Evolutionary conservation across 2,329 filamentous ascomycete genomes (phyloP).

Genomic region (Pestalotiopsis sp.): DNA sequence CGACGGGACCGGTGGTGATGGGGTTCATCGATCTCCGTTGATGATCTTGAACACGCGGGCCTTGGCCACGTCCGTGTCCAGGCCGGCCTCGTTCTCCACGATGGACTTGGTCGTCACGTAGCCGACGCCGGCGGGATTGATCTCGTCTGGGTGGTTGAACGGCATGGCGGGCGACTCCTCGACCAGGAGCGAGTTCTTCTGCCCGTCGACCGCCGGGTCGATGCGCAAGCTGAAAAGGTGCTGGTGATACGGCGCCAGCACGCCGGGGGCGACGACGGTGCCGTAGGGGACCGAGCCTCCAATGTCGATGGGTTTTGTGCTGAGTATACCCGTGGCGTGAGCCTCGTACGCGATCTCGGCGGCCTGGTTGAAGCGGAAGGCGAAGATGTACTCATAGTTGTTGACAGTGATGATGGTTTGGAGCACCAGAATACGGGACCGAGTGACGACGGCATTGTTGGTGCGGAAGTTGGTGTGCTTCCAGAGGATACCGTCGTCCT

Average conservation of each 20-base stretch:
- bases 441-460: slow-evolving; percentile 58
- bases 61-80: slow-evolving; percentile 50
- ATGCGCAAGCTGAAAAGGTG: slow-evolving; percentile 65
- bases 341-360: slow-evolving; percentile 62
- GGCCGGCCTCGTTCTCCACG: slow-evolving; percentile 41
- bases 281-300: slow-evolving; percentile 56
- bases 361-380: slow-evolving; percentile 63
- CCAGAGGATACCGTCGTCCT: slow-evolving; percentile 69
- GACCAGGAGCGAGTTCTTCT: slow-evolving; percentile 26
- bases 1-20: slow-evolving; percentile 47
- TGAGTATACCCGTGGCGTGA: slow-evolving; percentile 68
- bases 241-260: slow-evolving; percentile 66
- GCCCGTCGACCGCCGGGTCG: slow-evolving; percentile 57
- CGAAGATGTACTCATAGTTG: slow-evolving; percentile 71
- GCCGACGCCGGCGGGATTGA: slow-evolving; percentile 26
- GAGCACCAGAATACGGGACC: slow-evolving; percentile 62
- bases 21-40: slow-evolving; percentile 45
- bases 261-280: slow-evolving; percentile 63
- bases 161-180: slow-evolving; percentile 20
- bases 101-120: slow-evolving; percentile 42
- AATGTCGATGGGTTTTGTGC: slow-evolving; percentile 58
- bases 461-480: slow-evolving; percentile 72
- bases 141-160: not conserved
- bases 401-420: slow-evolving; percentile 69
- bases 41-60: slow-evolving; percentile 53